Evolutionary conservation across 257 asterid genomes (phyloP).

Genomic region (Solanum rostratum): DNA sequence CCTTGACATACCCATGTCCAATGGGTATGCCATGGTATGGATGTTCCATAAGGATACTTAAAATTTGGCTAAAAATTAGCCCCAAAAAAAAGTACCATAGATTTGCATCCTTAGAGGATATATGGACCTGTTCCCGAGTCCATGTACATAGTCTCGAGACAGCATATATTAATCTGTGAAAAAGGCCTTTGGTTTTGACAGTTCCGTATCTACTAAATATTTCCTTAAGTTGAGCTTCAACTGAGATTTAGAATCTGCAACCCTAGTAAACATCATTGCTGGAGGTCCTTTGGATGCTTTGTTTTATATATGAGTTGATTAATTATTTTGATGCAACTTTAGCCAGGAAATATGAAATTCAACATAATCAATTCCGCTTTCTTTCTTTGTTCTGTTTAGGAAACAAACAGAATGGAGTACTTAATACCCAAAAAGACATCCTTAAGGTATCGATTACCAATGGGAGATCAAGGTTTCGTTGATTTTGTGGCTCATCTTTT

Average conservation of each 20-base stretch:
- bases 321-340: not conserved
- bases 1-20: not conserved
- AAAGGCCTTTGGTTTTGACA: not conserved
- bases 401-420: conserved; percentile 19
- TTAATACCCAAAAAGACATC: conserved; percentile 20
- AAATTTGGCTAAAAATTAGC: not conserved
- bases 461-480: conserved; percentile 21
- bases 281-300: not conserved
- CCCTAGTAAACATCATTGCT: not conserved
- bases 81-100: not conserved
- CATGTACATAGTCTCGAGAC: not conserved
- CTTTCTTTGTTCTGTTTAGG: not conserved
- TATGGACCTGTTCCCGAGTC: not conserved
- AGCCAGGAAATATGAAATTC: not conserved
- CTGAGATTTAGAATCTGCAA: not conserved
- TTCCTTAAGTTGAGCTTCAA: not conserved
- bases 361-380: not conserved
- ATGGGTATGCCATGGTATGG: not conserved
- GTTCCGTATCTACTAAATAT: not conserved
- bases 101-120: not conserved
- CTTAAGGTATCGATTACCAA: conserved; percentile 18
- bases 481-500: conserved; percentile 20
- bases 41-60: not conserved
- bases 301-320: not conserved
- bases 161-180: not conserved